phyloP scores from a whole-genome alignment of 139 green algal species.

The Coccomyxa sp. region DNA sequence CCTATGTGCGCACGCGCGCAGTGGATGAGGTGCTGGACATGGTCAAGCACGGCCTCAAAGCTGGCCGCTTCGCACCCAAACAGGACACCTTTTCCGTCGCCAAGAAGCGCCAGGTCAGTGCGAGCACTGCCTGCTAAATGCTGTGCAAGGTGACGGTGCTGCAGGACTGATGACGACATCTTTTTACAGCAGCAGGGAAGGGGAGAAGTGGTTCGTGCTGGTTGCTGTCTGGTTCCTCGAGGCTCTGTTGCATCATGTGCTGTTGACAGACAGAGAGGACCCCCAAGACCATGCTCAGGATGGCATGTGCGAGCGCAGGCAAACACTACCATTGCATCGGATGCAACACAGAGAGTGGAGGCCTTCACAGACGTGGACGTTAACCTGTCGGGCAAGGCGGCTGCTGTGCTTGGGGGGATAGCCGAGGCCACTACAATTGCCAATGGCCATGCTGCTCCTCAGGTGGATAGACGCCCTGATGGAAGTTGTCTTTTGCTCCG shows the following conservation, averaged over 20 bases:
- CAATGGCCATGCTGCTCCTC: constrained; percentile 3
- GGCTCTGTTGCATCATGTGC: too few relatives aligned
- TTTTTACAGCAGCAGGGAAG: background rate
- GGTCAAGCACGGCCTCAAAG: constrained; percentile 69
- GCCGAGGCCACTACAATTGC: constrained; percentile 8
- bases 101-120: constrained; percentile 20
- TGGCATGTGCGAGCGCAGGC: constrained; percentile 9
- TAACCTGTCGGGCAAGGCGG: constrained; percentile 26
- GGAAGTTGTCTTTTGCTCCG: background rate
- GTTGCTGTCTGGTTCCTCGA: background rate
- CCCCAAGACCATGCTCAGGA: background rate
- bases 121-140: background rate
- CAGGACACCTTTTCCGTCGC: constrained; percentile 9
- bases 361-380: constrained; percentile 76
- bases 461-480: background rate
- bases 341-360: constrained; percentile 34
- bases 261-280: too few relatives aligned
- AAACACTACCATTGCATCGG: constrained; percentile 47
- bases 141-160: background rate
- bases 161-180: too few relatives aligned
- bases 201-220: background rate
- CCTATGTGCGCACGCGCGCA: constrained; percentile 73
- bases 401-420: constrained; percentile 11
- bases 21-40: constrained; percentile 83
- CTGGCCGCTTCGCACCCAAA: constrained; percentile 9